Evolutionary conservation across 2,329 filamentous ascomycete genomes (phyloP), one percentile per base, ranked within the genome.

Genomic region (Alternaria panax): DNA sequence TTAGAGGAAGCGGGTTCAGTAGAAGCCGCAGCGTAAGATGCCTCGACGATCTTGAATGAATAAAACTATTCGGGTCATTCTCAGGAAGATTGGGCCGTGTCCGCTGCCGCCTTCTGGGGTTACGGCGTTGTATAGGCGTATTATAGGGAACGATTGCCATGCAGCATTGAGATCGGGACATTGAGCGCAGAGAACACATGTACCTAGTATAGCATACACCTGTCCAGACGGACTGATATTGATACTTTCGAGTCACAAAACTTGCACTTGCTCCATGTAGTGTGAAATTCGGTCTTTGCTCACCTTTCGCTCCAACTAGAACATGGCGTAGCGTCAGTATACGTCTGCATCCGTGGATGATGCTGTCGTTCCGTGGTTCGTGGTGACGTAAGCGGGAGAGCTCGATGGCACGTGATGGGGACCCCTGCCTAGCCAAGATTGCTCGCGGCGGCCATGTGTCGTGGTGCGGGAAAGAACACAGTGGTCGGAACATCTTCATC

Each of bases 401-500:
- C 56, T 51, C 22, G 16, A n/a, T 28, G 32, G 20, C 57, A 60
- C 54, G 58, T 57, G 58, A 60, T 32, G 36, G 45, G 38, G 54
- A 50, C 56, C 56, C 56, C 51, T 58, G 55, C 55, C 43, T 54
- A 50, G 68, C 57, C 66, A 63, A 59, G 53, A 36, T 53, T 54
- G 60, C 57, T 62, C 55, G 63, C 65, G 69, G 65, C 66, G 67
- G 59, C 65, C 63, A 62, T 65, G 60, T 68, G 68, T 55, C 45
- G 52, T 54, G 56, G 57, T 50, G 56, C 42, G 61, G 63, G 64
- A 69, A 66, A 69, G 67, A 70, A 71, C 69, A 71, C 69, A 68
- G 69, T 71, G 62, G 66, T 69, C 62, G 63, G 66, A 69, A 73
- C 64, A 68, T 62, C 59, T 61, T 63, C 58, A 64, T 64, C 65